These are phyloP conservation scores for Piedraia hortae DNA, from an alignment of 2,329 filamentous ascomycete genomes.

Conservation along the genomic window DNA sequence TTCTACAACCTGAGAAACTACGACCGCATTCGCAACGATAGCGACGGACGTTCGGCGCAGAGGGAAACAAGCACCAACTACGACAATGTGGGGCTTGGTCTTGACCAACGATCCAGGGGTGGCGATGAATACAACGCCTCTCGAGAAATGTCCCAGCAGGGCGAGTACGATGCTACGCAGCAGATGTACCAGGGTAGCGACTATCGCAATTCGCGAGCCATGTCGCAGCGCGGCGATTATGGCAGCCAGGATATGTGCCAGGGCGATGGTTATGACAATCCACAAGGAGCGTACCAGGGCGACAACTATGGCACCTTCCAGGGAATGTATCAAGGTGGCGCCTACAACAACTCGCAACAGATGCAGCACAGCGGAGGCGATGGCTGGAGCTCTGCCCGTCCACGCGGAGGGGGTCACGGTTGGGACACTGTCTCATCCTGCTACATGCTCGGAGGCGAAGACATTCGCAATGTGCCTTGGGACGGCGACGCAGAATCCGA, in stretches of 20 bases:
- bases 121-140: conserved; percentile 13
- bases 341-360: conserved; percentile 44
- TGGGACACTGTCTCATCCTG: conserved; percentile 55
- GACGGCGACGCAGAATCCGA: conserved; percentile 24
- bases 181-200: no score
- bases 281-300: neutral
- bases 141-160: no score
- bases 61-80: conserved; percentile 37
- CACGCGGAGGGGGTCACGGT: conserved; percentile 17
- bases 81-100: conserved; percentile 34
- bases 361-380: conserved; percentile 27
- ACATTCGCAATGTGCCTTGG: conserved; percentile 38
- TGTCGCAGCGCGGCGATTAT: no score
- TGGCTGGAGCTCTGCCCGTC: conserved; percentile 9
- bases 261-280: no score
- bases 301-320: no score
- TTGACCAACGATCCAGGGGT: conserved; percentile 24
- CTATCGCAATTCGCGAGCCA: conserved; percentile 8
- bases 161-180: no score
- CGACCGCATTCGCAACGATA: conserved; percentile 50
- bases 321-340: conserved; percentile 5
- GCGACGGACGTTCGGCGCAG: conserved; percentile 32
- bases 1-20: conserved; percentile 73
- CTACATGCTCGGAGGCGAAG: conserved; percentile 55
- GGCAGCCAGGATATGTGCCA: no score